phyloP scores from a whole-genome alignment of 768 basidiomycete species.

The Botryobasidium botryosum region DNA sequence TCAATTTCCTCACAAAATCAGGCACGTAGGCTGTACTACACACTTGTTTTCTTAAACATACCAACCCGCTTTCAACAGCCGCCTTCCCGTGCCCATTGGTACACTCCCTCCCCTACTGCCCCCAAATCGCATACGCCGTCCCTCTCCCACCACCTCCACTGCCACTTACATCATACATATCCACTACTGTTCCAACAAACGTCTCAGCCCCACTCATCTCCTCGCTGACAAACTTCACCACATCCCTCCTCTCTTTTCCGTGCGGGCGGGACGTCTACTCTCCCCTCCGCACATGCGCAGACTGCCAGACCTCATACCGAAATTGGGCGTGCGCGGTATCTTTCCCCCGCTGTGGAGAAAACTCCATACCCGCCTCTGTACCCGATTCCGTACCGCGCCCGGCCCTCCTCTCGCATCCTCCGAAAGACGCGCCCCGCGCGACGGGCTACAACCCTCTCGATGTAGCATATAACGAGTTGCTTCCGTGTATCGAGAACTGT shows the following conservation, averaged over 20 bases:
- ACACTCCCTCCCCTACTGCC: slow-evolving; percentile 58
- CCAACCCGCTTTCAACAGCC: slow-evolving; percentile 22
- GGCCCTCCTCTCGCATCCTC: not conserved
- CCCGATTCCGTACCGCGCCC: slow-evolving; percentile 4
- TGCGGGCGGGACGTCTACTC: slow-evolving; percentile 74
- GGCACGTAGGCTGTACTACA: slow-evolving; percentile 28
- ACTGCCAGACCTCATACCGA: slow-evolving; percentile 58
- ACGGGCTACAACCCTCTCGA: slow-evolving; percentile 35
- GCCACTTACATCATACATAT: slow-evolving; percentile 29
- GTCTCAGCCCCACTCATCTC: slow-evolving; percentile 36
- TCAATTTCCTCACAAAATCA: slow-evolving; percentile 62
- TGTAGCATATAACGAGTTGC: slow-evolving; percentile 37
- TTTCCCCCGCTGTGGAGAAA: slow-evolving; percentile 65
- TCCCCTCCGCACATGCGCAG: slow-evolving; percentile 54
- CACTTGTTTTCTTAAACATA: not conserved
- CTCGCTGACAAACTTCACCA: slow-evolving; percentile 58
- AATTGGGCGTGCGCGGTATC: slow-evolving; percentile 61
- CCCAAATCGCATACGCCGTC: slow-evolving; percentile 46
- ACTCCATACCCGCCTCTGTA: slow-evolving; percentile 9
- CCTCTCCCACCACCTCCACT: slow-evolving; percentile 40
- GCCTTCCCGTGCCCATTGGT: slow-evolving; percentile 54
- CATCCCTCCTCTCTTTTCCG: slow-evolving; percentile 49
- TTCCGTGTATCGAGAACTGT: slow-evolving; percentile 72
- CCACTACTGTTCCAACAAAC: slow-evolving; percentile 30
- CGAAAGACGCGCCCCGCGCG: slow-evolving; percentile 24